Evolutionary conservation across 257 asterid genomes (phyloP), one percentile per base, ranked within the genome.

Genomic region (Agastache rugosa): DNA sequence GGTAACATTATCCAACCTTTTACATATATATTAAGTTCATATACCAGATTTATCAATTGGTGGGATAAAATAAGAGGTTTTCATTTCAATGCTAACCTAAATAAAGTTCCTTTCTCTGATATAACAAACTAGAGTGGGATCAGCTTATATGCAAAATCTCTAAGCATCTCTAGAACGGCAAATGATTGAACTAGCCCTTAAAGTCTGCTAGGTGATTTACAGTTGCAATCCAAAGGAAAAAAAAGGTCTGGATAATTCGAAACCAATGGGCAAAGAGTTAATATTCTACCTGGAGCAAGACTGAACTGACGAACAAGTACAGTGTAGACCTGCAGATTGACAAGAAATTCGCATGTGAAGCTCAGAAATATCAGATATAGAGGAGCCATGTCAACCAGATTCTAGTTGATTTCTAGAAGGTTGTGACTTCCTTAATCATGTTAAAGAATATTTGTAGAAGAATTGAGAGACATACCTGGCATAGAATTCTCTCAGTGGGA

Each of bases 221-320:
- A 47, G 19, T 25, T 41, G 63, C 67, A 53, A 60, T 63, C 37
- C 5, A 8, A 39, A 10, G 3, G 53, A 34, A 16, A 64, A 69
- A 45, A 10, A 75, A 51, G n/a, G 41, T 29, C 54, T 16, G 11
- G 9, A 66, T 10, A 68, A 37, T 67, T 51, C 34, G 34, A 68
- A 34, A 11, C 41, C 19, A 63, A 66, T 48, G 54, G 74, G 50
- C 27, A 61, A 64, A 71, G 54, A 72, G 62, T 47, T 16, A 31
- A 16, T 63, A 68, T 67, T 79, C 59, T 84, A 87, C 93, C 93
- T 90, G 93, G 84, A 78, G 71, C 75, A 90, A 60, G 79, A 85
- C 73, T 75, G 93, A 83, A 73, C 80, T 62, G 81, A 76, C 47
- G 59, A 65, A 86, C 81, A 90, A 63, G 81, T 83, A 90, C 54